phyloP scores from a whole-genome alignment of 83 land plant genomes.

The Diphasiastrum complanatum region DNA sequence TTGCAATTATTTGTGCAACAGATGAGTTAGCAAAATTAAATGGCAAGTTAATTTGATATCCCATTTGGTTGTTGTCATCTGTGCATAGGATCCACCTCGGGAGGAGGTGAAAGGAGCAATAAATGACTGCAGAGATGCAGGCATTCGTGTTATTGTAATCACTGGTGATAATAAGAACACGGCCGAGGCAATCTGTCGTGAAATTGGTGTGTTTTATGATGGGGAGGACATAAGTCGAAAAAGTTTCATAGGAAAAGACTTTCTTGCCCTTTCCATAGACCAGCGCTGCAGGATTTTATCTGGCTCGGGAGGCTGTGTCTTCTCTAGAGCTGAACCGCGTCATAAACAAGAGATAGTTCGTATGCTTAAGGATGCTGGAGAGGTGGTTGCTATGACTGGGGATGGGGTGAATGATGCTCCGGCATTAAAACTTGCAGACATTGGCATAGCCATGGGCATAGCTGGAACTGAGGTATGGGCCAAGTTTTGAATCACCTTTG shows the following conservation, averaged over 20 bases:
- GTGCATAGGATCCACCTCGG: constrained; percentile 69
- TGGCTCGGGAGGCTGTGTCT: constrained; percentile 58
- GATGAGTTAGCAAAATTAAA: too few relatives aligned
- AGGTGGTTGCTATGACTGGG: constrained; percentile 92
- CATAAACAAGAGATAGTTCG: constrained; percentile 92
- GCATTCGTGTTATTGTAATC: constrained; percentile 73
- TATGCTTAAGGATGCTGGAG: constrained; percentile 63
- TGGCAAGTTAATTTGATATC: neutral
- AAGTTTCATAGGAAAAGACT: constrained; percentile 63
- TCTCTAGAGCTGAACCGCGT: constrained; percentile 77
- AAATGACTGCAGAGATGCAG: constrained; percentile 57
- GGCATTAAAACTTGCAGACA: constrained; percentile 80
- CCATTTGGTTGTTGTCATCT: neutral
- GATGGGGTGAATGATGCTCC: constrained; percentile 98
- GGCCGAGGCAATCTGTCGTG: constrained; percentile 73
- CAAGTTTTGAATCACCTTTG: constrained; percentile 1
- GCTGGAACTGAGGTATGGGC: constrained; percentile 71
- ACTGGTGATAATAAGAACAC: constrained; percentile 85
- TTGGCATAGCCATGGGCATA: constrained; percentile 87
- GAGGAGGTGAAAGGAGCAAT: constrained; percentile 66
- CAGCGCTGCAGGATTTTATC: constrained; percentile 40
- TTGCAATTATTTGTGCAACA: too few relatives aligned
- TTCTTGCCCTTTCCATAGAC: constrained; percentile 39
- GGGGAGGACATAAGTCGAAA: constrained; percentile 38
- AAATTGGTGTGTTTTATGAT: constrained; percentile 50